Percentiles rank a stretch among this genome's conserved stretches.
phyloP scores from a whole-genome alignment of 1,284 basidiomycete genomes.

The Ceratobasidium sp. region DNA sequence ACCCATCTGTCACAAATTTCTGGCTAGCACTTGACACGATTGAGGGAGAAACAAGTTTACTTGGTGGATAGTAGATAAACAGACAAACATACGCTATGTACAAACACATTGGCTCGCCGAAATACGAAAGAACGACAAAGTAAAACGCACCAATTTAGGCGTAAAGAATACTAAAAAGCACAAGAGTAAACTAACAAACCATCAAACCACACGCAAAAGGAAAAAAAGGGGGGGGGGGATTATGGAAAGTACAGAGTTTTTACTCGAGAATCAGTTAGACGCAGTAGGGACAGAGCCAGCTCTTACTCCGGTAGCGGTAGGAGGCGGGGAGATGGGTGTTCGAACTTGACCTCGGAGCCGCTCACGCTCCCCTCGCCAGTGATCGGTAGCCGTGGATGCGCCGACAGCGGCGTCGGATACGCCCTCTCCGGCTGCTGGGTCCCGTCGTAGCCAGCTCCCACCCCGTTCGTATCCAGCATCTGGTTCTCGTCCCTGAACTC shows the following conservation, averaged over 20 bases:
- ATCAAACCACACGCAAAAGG: neutral
- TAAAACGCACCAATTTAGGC: slow-evolving; percentile 10
- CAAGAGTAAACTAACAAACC: neutral
- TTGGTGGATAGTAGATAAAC: neutral
- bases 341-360: slow-evolving; percentile 41
- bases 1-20: neutral
- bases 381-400: slow-evolving; percentile 33
- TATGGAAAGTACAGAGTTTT: neutral
- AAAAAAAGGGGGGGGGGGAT: neutral
- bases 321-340: slow-evolving; percentile 42
- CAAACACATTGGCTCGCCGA: no score
- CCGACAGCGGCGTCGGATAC: slow-evolving; percentile 39
- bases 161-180: slow-evolving; percentile 11
- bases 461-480: slow-evolving; percentile 9
- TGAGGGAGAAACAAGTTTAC: neutral
- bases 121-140: neutral
- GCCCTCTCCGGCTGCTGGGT: slow-evolving; percentile 32
- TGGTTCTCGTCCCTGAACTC: slow-evolving; percentile 20
- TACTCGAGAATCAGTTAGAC: neutral
- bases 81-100: slow-evolving; percentile 30
- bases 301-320: slow-evolving; percentile 41
- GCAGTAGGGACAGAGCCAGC: slow-evolving; percentile 20
- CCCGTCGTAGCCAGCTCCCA: slow-evolving; percentile 10
- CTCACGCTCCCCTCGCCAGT: slow-evolving; percentile 40
- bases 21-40: neutral